These are phyloP conservation scores for Gautieria morchelliformis DNA, from an alignment of 768 basidiomycete species.

Conservation along the genomic window DNA sequence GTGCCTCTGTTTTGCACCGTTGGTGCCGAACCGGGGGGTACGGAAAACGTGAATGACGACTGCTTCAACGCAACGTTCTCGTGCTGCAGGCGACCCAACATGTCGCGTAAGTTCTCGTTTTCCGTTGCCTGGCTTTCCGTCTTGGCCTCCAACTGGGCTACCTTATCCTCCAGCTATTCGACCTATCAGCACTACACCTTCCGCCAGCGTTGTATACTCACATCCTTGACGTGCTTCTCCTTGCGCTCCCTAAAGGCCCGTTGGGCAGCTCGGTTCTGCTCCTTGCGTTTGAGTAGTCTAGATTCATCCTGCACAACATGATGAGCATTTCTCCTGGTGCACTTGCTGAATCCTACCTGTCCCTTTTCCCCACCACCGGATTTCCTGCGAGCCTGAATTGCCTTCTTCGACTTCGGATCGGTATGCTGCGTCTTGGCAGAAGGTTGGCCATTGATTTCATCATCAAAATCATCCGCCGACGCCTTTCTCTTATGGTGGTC, in stretches of 20 bases:
- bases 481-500: slow-evolving; percentile 69
- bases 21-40: slow-evolving; percentile 34
- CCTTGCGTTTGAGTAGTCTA: slow-evolving; percentile 80
- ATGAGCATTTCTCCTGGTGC: not conserved
- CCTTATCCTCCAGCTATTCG: slow-evolving; percentile 78
- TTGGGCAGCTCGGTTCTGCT: slow-evolving; percentile 96
- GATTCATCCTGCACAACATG: slow-evolving; percentile 47
- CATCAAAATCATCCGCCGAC: slow-evolving; percentile 24
- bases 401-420: slow-evolving; percentile 28
- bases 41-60: slow-evolving; percentile 72
- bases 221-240: slow-evolving; percentile 95
- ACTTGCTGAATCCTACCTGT: slow-evolving; percentile 19
- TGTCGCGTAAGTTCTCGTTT: slow-evolving; percentile 84
- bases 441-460: slow-evolving; percentile 54
- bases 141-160: slow-evolving; percentile 77
- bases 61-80: slow-evolving; percentile 82
- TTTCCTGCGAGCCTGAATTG: slow-evolving; percentile 27
- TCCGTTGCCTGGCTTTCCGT: slow-evolving; percentile 63
- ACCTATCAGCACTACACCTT: not conserved
- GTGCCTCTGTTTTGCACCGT: slow-evolving; percentile 6
- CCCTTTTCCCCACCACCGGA: slow-evolving; percentile 24
- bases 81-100: slow-evolving; percentile 73
- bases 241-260: slow-evolving; percentile 95
- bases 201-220: slow-evolving; percentile 31
- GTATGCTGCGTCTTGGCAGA: slow-evolving; percentile 55